Evolutionary conservation across 768 basidiomycete species (phyloP).

Genomic region (Leccinum aurantiacum): DNA sequence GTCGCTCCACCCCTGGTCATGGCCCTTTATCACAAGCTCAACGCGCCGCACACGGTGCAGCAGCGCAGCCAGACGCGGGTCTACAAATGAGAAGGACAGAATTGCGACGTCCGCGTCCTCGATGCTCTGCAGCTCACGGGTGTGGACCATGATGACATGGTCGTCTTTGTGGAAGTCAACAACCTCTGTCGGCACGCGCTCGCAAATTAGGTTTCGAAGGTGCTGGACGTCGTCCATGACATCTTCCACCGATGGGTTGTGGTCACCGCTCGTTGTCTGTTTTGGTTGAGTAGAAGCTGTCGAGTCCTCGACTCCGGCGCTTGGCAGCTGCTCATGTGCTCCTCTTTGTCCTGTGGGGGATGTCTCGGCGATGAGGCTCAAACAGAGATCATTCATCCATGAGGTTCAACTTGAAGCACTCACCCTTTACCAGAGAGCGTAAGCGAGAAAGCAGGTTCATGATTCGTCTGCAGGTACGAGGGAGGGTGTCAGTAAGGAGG

Average conservation of each 20-base stretch:
- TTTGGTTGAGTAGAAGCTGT: background rate
- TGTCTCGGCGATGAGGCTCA: background rate
- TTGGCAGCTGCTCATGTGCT: too few species aligned
- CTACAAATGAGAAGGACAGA: background rate
- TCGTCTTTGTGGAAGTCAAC: background rate
- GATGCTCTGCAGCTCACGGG: background rate
- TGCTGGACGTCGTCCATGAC: background rate
- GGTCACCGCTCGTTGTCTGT: background rate
- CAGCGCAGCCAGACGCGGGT: background rate
- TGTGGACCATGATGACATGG: background rate
- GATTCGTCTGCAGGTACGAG: background rate
- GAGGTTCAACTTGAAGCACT: background rate
- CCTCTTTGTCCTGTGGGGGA: background rate
- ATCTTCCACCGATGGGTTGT: background rate
- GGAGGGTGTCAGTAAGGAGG: background rate
- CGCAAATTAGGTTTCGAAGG: background rate
- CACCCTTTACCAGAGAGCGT: background rate
- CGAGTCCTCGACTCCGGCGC: too few species aligned
- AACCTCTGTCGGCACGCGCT: background rate
- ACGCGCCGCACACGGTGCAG: background rate
- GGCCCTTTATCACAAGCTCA: background rate
- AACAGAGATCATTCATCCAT: background rate
- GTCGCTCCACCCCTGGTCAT: background rate
- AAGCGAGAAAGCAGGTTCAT: background rate
- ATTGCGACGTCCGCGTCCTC: background rate